Base-by-base conservation (phyloP, 2,329 filamentous ascomycete species). In the Harringtonia lauricola region DNA sequence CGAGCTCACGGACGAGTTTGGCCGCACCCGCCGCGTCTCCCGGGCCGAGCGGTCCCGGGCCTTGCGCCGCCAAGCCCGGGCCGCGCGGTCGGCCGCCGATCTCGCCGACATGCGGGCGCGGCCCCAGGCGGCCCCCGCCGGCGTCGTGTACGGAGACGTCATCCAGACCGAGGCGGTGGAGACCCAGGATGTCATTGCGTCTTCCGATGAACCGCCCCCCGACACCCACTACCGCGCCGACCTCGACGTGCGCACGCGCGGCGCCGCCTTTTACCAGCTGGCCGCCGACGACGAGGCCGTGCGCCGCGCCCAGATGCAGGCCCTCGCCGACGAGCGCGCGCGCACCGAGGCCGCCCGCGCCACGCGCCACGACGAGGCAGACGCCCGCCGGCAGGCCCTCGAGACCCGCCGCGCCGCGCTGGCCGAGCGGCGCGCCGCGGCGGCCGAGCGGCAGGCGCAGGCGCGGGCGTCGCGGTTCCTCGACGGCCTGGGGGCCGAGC, bases 1-100 rank as follows among this genome's bases (percentile, higher is more conserved):
- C 6, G 89, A 95, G 52, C 94, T 86, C 58, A 74, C 83, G 42
- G 92, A 98, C 61, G 92, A 96, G 56, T 95, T 94, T 57, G 92
- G 92, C 3, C 81, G 92, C n/a, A 74, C 81, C 14, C 71, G 89
- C 4, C 77, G 67, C 36, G 85, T 83, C 17, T 90, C 86, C 0
- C 74, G 74, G 39, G 74, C 79, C 5, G 77, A 92, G 49, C 79
- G 76, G 15, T 73, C 77, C 34, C 72, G 72, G 8, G 71, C 83
- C 52, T 73, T 83, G 51, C 73, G 77, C 13, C 66, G 71, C 33
- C 70, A 61, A 30, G 74, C 76, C 43, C 67, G 72, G 8, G 48
- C 46, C 5, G 64, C 72, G 2, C 60, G 74, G 3, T 53, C 57
- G 0, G 68, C 70, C 2, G 69, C 79, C 42, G 79, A 84, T 49